These are phyloP conservation scores for Suillus subalutaceus DNA, from an alignment of 768 basidiomycete species.

Conservation along the genomic window DNA sequence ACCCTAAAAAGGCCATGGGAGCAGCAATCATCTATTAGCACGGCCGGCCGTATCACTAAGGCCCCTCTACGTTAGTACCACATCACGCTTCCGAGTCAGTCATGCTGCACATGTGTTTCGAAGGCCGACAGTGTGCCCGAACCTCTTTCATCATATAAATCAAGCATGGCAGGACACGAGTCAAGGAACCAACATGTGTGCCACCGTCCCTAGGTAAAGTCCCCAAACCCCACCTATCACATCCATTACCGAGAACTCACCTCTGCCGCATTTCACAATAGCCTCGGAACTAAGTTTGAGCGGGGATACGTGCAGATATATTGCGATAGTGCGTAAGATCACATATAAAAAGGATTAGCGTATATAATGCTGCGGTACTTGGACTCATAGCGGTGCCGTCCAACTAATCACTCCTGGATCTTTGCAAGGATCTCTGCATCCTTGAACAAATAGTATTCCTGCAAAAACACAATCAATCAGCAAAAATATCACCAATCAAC, in stretches of 20 bases:
- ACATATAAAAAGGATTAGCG: slow-evolving; percentile 19
- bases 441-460: slow-evolving; percentile 97
- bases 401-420: slow-evolving; percentile 74
- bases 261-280: background rate
- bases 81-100: background rate
- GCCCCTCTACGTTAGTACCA: background rate
- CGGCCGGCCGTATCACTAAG: background rate
- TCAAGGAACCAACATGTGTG: background rate
- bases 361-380: slow-evolving; percentile 14
- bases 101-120: background rate
- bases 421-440: slow-evolving; percentile 96
- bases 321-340: slow-evolving; percentile 25
- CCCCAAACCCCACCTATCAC: slow-evolving; percentile 3
- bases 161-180: background rate
- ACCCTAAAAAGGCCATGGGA: background rate
- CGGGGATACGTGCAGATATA: slow-evolving; percentile 31
- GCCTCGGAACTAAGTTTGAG: slow-evolving; percentile 21
- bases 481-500: background rate
- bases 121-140: background rate
- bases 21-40: no score
- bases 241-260: background rate
- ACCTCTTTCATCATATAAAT: background rate
- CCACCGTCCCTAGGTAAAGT: background rate
- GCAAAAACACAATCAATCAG: slow-evolving; percentile 9
- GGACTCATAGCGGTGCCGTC: slow-evolving; percentile 10